Base-by-base conservation (phyloP, 768 basidiomycete species). In the Tulasnella sp. region DNA sequence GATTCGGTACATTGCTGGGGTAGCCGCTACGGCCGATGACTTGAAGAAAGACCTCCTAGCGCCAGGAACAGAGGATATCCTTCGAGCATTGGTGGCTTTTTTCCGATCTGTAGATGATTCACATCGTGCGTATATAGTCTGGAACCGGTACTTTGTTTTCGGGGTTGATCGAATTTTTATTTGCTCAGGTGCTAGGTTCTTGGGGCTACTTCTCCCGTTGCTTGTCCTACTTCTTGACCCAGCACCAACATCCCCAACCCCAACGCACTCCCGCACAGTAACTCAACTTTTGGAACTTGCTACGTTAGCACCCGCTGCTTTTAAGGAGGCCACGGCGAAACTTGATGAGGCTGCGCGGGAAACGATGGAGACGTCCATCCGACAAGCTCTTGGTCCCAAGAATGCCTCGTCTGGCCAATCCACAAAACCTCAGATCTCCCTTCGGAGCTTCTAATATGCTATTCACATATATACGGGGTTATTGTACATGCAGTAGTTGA, bases 241-340 rank as follows among this genome's bases (percentile, higher is more conserved):
- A 30, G 69, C 74, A 7, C 73, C 72, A 57, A 66, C 68, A 11
- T 67, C 76, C 0, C 69, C 77, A 2, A 67, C 77, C 0, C 71
- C 73, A 0, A 65, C 83, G 5, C 82, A 83, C 53, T 65, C 76
- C 0, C 78, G 82, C 60, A 81, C 82, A 2, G 76, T 88, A 21
- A 68, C 77, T 2, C 84, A 89, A 52, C 69, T 96, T 0, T 70
- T 97, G 27, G 70, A 75, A 1, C 83, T 88, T 59, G 92, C 92
- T 0, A 77, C 85, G 0, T 71, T 77, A 0, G 80, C 83, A 2
- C 86, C 93, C 0, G 68, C 72, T 3, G 79, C 85, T 11, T 97
- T 97, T 78, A 91, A 88, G 68, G 88, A 91, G 46, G 89, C 86
- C 1, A 84, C 87, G 2, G 76, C 73, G 8, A 81, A 78, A 49